Conservation (phyloP, 805 yeast genomes). For the Scheffersomyces ergatensis region DNA sequence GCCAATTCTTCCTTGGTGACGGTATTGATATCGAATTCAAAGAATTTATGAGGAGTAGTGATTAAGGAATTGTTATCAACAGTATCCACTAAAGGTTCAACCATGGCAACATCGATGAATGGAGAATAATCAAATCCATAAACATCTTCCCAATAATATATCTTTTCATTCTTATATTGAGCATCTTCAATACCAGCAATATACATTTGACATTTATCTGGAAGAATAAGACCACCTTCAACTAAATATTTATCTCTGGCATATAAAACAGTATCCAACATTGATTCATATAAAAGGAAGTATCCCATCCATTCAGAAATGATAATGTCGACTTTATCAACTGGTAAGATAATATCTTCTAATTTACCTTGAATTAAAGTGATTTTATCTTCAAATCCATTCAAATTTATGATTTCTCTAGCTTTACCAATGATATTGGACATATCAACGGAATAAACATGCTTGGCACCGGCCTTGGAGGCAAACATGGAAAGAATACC, state of each 20-base stretch:
- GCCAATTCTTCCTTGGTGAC: constrained; percentile 80
- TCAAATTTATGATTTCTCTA: constrained; percentile 75
- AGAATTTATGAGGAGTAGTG: constrained; percentile 68
- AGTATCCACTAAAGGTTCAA: constrained; percentile 95
- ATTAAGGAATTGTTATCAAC: constrained; percentile 74
- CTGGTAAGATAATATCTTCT: constrained; percentile 89
- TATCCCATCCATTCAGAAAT: constrained; percentile 99
- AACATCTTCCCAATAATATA: constrained; percentile 93
- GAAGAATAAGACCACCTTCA: constrained; percentile 87
- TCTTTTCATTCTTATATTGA: constrained; percentile 85
- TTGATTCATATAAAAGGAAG: constrained; percentile 90
- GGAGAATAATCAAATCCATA: constrained; percentile 97
- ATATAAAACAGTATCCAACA: constrained; percentile 92
- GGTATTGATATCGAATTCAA: constrained; percentile 87
- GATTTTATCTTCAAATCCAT: constrained; percentile 83
- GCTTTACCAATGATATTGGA: constrained; percentile 96
- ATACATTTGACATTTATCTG: constrained; percentile 88
- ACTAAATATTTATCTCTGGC: constrained; percentile 90
- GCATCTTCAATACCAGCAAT: constrained; percentile 93
- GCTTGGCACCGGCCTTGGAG: constrained; percentile 97
- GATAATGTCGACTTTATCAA: constrained; percentile 86
- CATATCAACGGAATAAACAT: constrained; percentile 96
- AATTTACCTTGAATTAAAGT: constrained; percentile 88
- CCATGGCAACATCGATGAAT: constrained; percentile 79
- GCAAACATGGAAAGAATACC: constrained; percentile 98